Conservation (phyloP, 2,329 filamentous ascomycete genomes). For the Xylaria sp. region DNA sequence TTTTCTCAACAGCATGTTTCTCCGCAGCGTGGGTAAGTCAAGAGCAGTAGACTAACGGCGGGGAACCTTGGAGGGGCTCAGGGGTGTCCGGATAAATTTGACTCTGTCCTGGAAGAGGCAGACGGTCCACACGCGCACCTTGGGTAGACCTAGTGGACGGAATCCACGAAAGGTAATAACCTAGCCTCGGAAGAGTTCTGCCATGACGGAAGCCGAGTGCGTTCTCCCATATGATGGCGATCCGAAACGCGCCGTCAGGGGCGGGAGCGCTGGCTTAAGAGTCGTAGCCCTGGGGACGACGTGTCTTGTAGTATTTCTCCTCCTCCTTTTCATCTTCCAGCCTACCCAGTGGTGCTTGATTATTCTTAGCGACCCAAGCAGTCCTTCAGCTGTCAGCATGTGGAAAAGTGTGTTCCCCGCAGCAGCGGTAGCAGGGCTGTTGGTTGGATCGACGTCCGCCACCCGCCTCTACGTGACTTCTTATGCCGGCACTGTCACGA, state of each 20-base stretch:
- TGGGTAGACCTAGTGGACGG: conserved; percentile 13
- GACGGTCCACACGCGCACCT: conserved; percentile 19
- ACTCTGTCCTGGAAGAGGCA: conserved; percentile 23
- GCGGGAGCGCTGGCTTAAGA: conserved; percentile 33
- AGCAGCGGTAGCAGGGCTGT: conserved; percentile 41
- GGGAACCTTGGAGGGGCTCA: conserved; percentile 27
- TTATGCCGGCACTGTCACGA: conserved; percentile 61
- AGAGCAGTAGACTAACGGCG: conserved; percentile 17
- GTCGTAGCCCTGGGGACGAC: conserved; percentile 28
- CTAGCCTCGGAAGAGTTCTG: conserved; percentile 22
- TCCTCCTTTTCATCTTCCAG: conserved; percentile 22
- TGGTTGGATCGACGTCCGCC: conserved; percentile 50
- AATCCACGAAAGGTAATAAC: conserved; percentile 17
- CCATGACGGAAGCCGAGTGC: conserved; percentile 33
- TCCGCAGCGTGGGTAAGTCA: conserved; percentile 24
- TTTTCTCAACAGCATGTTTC: conserved; percentile 19
- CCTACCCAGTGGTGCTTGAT: conserved; percentile 5
- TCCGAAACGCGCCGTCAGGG: not conserved
- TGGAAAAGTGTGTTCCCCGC: conserved; percentile 47
- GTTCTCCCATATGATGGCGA: conserved; percentile 32
- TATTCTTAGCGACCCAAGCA: conserved; percentile 11
- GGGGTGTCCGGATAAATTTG: conserved; percentile 38
- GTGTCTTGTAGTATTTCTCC: conserved; percentile 29
- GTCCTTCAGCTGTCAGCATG: conserved; percentile 38
- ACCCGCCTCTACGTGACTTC: conserved; percentile 61